phyloP scores from a whole-genome alignment of 257 asterid genomes.

The Solanum sejunctum region DNA sequence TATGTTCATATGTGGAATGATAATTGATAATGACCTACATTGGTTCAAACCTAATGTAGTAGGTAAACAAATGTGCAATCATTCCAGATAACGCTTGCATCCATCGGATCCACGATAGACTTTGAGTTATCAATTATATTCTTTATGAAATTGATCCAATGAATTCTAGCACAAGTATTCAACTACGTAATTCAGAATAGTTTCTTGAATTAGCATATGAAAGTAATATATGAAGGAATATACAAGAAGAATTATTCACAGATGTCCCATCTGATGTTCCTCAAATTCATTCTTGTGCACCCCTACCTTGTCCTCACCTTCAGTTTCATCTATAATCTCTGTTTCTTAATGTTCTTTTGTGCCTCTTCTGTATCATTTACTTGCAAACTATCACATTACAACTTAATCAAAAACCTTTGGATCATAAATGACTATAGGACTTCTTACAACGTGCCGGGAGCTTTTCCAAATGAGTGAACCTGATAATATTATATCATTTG shows the following conservation, averaged over 20 bases:
- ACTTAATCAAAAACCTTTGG: conserved; percentile 22
- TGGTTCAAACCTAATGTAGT: not conserved
- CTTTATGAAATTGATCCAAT: not conserved
- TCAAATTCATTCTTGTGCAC: not conserved
- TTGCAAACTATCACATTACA: not conserved
- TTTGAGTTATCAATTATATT: not conserved
- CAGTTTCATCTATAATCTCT: not conserved
- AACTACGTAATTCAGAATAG: not conserved
- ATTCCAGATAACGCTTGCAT: not conserved
- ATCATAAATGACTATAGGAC: conserved; percentile 50
- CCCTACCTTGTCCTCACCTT: not conserved
- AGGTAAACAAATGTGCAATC: not conserved
- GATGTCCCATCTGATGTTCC: not conserved
- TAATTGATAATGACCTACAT: not conserved
- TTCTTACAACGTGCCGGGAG: conserved; percentile 36
- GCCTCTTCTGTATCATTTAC: not conserved
- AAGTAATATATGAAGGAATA: not conserved
- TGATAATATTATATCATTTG: conserved; percentile 25
- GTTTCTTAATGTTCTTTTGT: not conserved
- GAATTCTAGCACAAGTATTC: not conserved
- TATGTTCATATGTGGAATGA: not conserved
- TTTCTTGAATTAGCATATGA: not conserved
- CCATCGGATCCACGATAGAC: not conserved
- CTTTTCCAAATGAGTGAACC: conserved; percentile 68
- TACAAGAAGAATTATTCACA: not conserved